phyloP scores from a whole-genome alignment of 805 yeast species.

The Candida nanaspora region DNA sequence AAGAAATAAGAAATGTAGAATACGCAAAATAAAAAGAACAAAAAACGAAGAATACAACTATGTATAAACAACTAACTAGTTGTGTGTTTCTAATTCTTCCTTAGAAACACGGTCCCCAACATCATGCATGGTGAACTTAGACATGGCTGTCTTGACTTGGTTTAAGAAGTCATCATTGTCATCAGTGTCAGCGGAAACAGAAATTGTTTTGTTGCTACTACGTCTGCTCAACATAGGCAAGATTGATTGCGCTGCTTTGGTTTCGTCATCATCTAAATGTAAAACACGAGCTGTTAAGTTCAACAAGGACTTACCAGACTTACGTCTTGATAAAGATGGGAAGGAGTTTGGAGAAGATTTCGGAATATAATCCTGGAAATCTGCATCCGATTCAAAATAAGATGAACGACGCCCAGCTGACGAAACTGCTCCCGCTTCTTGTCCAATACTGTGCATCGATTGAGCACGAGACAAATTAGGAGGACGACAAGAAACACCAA shows the following conservation, averaged over 20 bases:
- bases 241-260: constrained; percentile 16
- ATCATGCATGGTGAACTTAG: constrained; percentile 23
- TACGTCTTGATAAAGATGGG: constrained; percentile 45
- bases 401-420: constrained; percentile 16
- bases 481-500: constrained; percentile 61
- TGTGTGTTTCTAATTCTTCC: constrained; percentile 53
- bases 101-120: constrained; percentile 39
- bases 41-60: not conserved
- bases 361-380: constrained; percentile 37
- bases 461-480: constrained; percentile 27
- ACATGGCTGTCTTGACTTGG: constrained; percentile 37
- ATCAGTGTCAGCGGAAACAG: constrained; percentile 14
- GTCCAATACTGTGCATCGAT: not conserved
- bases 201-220: constrained; percentile 19
- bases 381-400: constrained; percentile 18
- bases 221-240: constrained; percentile 27
- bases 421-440: not conserved
- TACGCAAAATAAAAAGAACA: not conserved
- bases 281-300: constrained; percentile 61
- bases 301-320: constrained; percentile 67
- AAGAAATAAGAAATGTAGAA: not conserved
- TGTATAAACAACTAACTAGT: constrained; percentile 1
- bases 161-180: constrained; percentile 26
- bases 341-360: constrained; percentile 25
- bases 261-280: constrained; percentile 62